These are phyloP conservation scores for Cylindrotheca fusiformis DNA, from an alignment of 108 stramenopile genomes.

Conservation along the genomic window DNA sequence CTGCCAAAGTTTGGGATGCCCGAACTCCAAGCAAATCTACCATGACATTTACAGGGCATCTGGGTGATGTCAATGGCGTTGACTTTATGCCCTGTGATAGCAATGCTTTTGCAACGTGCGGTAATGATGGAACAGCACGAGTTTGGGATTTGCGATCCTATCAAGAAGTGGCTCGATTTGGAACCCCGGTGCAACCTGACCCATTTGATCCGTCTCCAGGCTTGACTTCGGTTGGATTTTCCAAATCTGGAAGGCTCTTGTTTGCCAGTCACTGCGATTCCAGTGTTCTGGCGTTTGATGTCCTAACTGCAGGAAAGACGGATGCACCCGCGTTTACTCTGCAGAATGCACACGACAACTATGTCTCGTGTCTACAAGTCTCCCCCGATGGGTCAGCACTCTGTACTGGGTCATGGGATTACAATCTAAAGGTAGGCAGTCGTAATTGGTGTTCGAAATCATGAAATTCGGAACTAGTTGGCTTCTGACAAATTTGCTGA, in stretches of 20 bases:
- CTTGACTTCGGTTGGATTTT: slow-evolving; percentile 78
- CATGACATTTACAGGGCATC: slow-evolving; percentile 94
- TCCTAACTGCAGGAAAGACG: slow-evolving; percentile 33
- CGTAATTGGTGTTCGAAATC: too few relatives aligned
- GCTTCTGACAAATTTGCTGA: too few relatives aligned
- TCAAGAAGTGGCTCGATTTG: slow-evolving; percentile 86
- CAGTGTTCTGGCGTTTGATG: slow-evolving; percentile 77
- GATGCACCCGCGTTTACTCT: slow-evolving; percentile 57
- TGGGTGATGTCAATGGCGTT: slow-evolving; percentile 96
- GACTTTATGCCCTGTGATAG: slow-evolving; percentile 92
- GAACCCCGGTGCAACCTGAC: slow-evolving; percentile 43
- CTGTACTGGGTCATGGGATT: slow-evolving; percentile 99
- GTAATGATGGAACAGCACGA: slow-evolving; percentile 93
- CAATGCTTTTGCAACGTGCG: slow-evolving; percentile 87
- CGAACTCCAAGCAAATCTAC: slow-evolving; percentile 57
- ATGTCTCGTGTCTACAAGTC: slow-evolving; percentile 94
- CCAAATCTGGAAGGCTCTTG: slow-evolving; percentile 75
- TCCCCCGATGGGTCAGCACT: slow-evolving; percentile 91
- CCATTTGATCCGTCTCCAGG: slow-evolving; percentile 49
- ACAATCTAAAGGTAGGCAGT: slow-evolving; percentile 91
- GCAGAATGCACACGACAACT: slow-evolving; percentile 85
- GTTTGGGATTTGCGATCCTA: slow-evolving; percentile 95
- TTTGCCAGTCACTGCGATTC: slow-evolving; percentile 89
- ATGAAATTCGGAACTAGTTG: too few relatives aligned
- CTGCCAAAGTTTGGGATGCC: slow-evolving; percentile 97